Conservation (phyloP, 257 asterid genomes). For the Craterostigma plantagineum region DNA sequence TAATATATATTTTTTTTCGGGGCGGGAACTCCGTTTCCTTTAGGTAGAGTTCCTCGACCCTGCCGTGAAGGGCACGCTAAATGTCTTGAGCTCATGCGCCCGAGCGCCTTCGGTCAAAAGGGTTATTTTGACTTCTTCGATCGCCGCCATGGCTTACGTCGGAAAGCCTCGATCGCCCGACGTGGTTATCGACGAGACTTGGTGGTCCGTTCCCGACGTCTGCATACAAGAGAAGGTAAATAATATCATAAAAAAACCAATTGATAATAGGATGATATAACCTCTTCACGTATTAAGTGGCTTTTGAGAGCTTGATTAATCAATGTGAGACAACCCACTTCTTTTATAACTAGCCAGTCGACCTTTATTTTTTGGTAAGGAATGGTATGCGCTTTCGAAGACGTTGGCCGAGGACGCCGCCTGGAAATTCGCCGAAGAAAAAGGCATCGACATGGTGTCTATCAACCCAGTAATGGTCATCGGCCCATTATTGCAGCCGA, state of each 20-base stretch:
- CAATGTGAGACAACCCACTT: too few species aligned
- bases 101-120: conserved; percentile 41
- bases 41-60: conserved; percentile 74
- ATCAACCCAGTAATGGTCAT: conserved; percentile 43
- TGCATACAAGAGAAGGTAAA: conserved; percentile 33
- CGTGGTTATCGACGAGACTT: conserved; percentile 29
- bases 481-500: conserved; percentile 38
- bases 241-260: too few species aligned
- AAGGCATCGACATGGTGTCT: conserved; percentile 24
- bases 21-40: too few species aligned
- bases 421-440: conserved; percentile 37
- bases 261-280: too few species aligned
- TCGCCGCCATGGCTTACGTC: conserved; percentile 53
- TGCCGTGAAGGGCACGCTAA: conserved; percentile 68
- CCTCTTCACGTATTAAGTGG: too few species aligned
- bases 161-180: conserved; percentile 50
- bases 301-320: too few species aligned
- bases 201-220: conserved; percentile 43
- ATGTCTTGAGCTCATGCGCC: too few species aligned
- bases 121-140: conserved; percentile 63
- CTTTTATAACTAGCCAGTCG: too few species aligned
- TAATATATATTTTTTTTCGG: too few species aligned
- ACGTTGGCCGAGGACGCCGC: conserved; percentile 57
- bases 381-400: conserved; percentile 47
- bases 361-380: too few species aligned